phyloP scores from a whole-genome alignment of 2,329 filamentous ascomycete species.

The Cladophialophora bantiana region DNA sequence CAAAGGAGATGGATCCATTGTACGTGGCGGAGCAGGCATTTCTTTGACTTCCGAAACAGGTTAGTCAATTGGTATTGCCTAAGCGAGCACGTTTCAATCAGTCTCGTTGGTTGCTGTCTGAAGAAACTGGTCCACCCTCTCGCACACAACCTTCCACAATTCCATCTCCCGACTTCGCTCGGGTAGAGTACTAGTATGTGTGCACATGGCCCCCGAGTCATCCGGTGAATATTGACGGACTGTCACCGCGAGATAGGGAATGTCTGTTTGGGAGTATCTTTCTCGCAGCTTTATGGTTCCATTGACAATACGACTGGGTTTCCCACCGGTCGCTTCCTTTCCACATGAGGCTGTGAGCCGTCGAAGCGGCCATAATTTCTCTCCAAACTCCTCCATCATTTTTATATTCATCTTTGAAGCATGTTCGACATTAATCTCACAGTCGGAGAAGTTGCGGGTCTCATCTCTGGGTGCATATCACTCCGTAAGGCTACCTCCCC shows the following conservation, averaged over 20 bases:
- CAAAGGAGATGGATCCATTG: neutral
- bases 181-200: neutral
- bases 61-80: neutral
- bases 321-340: neutral
- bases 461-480: slow-evolving; percentile 8
- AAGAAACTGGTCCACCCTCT: neutral
- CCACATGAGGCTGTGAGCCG: neutral
- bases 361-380: neutral
- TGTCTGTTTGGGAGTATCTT: neutral
- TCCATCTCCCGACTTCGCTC: neutral
- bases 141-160: neutral
- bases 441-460: slow-evolving; percentile 12
- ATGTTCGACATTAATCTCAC: slow-evolving; percentile 8
- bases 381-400: neutral
- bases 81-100: neutral
- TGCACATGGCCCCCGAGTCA: neutral
- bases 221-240: neutral
- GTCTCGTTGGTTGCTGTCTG: neutral
- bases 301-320: neutral
- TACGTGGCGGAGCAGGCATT: neutral
- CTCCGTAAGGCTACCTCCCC: slow-evolving; percentile 1
- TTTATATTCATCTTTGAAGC: too few relatives aligned
- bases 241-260: neutral
- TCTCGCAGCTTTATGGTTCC: neutral
- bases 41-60: neutral